A percentile compares a stretch with the other conserved stretches of the same genome.
Conservation (phyloP, 192 early-diverging fungal species). For the Coemansia sp. region DNA sequence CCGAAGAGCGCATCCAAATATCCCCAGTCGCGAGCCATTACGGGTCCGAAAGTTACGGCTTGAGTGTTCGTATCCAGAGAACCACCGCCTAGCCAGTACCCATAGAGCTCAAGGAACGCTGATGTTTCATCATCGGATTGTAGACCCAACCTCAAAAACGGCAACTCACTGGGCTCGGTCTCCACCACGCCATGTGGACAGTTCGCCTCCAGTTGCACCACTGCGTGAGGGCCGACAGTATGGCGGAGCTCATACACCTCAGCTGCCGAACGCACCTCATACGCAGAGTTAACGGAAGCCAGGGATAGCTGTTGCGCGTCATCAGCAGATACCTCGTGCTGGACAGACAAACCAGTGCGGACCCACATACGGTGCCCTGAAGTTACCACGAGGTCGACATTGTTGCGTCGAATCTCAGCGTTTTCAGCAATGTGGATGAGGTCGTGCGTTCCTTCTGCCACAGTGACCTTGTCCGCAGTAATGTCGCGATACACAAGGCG, state of each 20-base stretch:
- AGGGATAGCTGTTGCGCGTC: neutral
- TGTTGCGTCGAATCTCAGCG: conserved; percentile 17
- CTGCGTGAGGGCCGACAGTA: conserved; percentile 6
- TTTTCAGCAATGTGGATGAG: conserved; percentile 20
- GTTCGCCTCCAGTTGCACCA: conserved; percentile 27
- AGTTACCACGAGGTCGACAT: conserved; percentile 20
- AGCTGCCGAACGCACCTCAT: conserved; percentile 1
- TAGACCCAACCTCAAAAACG: conserved; percentile 9
- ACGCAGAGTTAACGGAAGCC: neutral
- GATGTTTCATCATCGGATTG: conserved; percentile 7
- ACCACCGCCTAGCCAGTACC: conserved; percentile 17
- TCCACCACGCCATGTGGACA: conserved; percentile 10
- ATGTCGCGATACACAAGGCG: conserved; percentile 22
- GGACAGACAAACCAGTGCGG: conserved; percentile 2
- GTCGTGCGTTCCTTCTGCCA: conserved; percentile 22
- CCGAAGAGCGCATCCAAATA: conserved; percentile 13
- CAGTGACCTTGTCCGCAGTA: conserved; percentile 15
- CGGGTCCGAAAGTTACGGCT: neutral
- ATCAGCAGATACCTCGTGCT: neutral
- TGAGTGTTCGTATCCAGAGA: neutral
- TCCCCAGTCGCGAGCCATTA: neutral
- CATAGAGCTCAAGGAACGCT: conserved; percentile 31
- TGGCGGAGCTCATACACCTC: conserved; percentile 11
- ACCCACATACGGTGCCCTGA: conserved; percentile 28
- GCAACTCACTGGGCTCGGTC: neutral